Conservation (phyloP, 768 basidiomycete species). For the Hypsizygus marmoreus region DNA sequence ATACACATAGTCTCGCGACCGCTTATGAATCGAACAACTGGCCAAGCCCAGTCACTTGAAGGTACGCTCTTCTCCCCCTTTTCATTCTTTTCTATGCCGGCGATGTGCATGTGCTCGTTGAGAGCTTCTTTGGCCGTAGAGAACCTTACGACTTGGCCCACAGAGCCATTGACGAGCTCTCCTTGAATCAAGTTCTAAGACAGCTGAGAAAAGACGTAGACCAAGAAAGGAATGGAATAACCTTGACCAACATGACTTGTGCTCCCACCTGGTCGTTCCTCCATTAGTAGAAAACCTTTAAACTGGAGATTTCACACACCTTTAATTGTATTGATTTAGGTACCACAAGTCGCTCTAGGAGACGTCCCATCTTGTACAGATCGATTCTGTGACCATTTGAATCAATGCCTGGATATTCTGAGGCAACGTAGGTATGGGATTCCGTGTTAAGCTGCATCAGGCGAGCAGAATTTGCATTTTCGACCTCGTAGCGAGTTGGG, state of each 20-base stretch:
- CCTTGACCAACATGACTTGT: slow-evolving; percentile 86
- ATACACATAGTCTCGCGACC: slow-evolving; percentile 47
- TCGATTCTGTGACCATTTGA: slow-evolving; percentile 39
- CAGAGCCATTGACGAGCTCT: slow-evolving; percentile 67
- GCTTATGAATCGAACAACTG: slow-evolving; percentile 59
- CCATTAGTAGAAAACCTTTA: slow-evolving; percentile 3
- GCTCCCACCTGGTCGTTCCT: slow-evolving; percentile 57
- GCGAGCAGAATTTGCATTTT: slow-evolving; percentile 60
- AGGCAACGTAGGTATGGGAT: slow-evolving; percentile 40
- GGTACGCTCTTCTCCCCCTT: slow-evolving; percentile 22
- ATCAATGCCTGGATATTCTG: slow-evolving; percentile 49
- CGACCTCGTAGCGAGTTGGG: slow-evolving; percentile 73
- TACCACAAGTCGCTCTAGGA: slow-evolving; percentile 66
- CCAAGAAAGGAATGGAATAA: slow-evolving; percentile 17
- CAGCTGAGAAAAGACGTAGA: neutral
- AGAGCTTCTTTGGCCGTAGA: slow-evolving; percentile 43
- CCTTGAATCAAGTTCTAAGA: slow-evolving; percentile 70
- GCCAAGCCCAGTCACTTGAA: slow-evolving; percentile 41
- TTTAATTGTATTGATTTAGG: slow-evolving; percentile 48
- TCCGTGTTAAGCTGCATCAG: slow-evolving; percentile 43
- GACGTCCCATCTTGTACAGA: slow-evolving; percentile 37
- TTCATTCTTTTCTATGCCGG: slow-evolving; percentile 32
- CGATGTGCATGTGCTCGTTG: slow-evolving; percentile 36
- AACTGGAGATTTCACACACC: slow-evolving; percentile 28
- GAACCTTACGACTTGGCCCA: slow-evolving; percentile 58